Evolutionary conservation across 148 eudicot species (phyloP).

Genomic region (Dysphania ambrosioides): DNA sequence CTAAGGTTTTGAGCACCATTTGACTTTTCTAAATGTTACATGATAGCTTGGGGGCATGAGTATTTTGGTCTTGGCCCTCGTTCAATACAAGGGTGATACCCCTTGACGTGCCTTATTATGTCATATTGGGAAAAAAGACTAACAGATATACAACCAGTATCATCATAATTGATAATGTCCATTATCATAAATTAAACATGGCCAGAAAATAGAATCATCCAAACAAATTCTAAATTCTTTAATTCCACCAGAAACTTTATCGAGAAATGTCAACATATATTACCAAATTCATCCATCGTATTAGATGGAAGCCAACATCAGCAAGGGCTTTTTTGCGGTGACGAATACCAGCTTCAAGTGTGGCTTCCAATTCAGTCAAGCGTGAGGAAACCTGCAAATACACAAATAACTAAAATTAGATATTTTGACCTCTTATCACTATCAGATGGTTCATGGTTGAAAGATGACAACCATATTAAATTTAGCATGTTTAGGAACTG

Average conservation of each 20-base stretch:
- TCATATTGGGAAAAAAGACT: too few species aligned
- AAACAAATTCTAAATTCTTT: neutral
- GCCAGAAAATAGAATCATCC: slow-evolving; percentile 4
- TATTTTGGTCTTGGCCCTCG: neutral
- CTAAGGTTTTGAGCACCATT: neutral
- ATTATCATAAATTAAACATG: slow-evolving; percentile 1
- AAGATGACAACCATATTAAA: neutral
- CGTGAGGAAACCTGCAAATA: slow-evolving; percentile 80
- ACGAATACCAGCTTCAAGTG: slow-evolving; percentile 87
- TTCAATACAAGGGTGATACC: too few species aligned
- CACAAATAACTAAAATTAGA: neutral
- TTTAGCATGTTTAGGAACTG: slow-evolving; percentile 7
- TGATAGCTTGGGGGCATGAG: neutral
- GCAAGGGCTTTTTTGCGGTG: slow-evolving; percentile 77
- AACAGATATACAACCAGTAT: too few species aligned
- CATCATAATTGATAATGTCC: neutral
- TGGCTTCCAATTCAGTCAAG: slow-evolving; percentile 86
- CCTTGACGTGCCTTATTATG: neutral
- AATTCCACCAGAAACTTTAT: neutral
- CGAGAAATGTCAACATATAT: slow-evolving; percentile 10
- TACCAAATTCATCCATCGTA: slow-evolving; percentile 89
- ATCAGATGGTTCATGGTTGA: neutral
- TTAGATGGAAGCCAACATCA: slow-evolving; percentile 65
- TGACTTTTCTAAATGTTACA: neutral
- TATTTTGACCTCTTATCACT: neutral